These are phyloP conservation scores for Beauveria bassiana DNA, from an alignment of 2,329 filamentous ascomycete genomes.

Conservation along the genomic window DNA sequence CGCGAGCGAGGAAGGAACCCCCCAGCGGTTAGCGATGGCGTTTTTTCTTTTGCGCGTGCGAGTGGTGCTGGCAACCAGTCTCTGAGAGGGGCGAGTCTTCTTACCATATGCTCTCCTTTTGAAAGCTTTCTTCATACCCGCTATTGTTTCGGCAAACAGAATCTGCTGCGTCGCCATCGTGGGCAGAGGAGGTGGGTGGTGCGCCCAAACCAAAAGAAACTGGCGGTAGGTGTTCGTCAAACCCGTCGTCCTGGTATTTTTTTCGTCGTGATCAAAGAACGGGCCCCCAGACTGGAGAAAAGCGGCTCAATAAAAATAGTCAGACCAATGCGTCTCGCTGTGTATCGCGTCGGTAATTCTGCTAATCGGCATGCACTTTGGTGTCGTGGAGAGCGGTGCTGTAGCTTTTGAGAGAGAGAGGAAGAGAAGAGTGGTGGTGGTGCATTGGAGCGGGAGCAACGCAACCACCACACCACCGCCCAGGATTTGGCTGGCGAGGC, in stretches of 20 bases:
- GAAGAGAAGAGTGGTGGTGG: neutral
- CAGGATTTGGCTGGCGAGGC: neutral
- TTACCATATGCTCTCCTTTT: constrained; percentile 57
- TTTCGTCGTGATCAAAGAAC: neutral
- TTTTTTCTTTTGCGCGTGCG: neutral
- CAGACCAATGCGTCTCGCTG: neutral
- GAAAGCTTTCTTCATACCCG: constrained; percentile 59
- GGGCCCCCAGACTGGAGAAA: neutral
- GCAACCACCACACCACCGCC: neutral
- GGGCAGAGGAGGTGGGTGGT: constrained; percentile 5
- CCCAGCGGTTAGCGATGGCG: constrained; percentile 19
- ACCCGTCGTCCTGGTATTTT: neutral
- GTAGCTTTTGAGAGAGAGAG: neutral
- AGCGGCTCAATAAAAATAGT: neutral
- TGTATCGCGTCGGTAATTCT: neutral
- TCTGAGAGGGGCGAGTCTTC: constrained; percentile 7
- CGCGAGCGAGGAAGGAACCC: neutral
- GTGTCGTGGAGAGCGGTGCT: constrained; percentile 1
- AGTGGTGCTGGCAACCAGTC: constrained; percentile 2
- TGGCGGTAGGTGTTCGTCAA: neutral
- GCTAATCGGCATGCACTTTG: neutral
- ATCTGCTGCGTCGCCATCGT: constrained; percentile 47
- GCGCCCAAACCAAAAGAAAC: neutral
- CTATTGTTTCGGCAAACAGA: constrained; percentile 58
- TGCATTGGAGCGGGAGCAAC: neutral